Conservation (phyloP, 1,284 basidiomycete species). For the Cutaneotrichosporon sp. region DNA sequence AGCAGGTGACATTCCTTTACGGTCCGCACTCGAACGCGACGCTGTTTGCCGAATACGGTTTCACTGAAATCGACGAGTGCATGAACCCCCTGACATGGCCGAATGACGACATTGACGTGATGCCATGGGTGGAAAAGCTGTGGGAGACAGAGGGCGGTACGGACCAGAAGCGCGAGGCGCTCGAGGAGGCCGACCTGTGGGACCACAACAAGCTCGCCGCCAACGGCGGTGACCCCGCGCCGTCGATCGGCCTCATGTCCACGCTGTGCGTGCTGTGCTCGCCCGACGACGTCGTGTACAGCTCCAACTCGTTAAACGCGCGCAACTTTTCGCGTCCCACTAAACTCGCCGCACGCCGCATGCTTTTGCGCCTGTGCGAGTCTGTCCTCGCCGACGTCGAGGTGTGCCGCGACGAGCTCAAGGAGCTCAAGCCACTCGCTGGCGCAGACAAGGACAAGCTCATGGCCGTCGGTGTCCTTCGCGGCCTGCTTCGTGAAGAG, state of each 20-base stretch:
- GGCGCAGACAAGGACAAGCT: slow-evolving; percentile 5
- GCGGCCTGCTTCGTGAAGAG: slow-evolving; percentile 17
- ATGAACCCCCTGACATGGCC: slow-evolving; percentile 8
- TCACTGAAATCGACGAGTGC: slow-evolving; percentile 53
- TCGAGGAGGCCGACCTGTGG: slow-evolving; percentile 16
- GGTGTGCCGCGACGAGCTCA: slow-evolving; percentile 10
- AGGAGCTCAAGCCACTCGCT: neutral
- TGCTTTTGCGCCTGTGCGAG: slow-evolving; percentile 13
- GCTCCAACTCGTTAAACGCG: slow-evolving; percentile 4
- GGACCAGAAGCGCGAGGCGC: slow-evolving; percentile 12
- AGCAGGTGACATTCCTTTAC: slow-evolving; percentile 69
- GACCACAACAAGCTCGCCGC: slow-evolving; percentile 15
- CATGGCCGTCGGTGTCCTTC: slow-evolving; percentile 4
- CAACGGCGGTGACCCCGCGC: slow-evolving; percentile 18
- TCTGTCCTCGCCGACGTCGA: slow-evolving; percentile 9
- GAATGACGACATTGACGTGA: slow-evolving; percentile 58
- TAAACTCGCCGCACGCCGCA: slow-evolving; percentile 8
- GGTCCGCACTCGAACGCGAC: slow-evolving; percentile 66
- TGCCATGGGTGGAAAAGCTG: slow-evolving; percentile 55
- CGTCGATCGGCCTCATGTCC: slow-evolving; percentile 13
- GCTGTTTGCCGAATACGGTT: slow-evolving; percentile 79
- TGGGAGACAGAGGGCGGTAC: slow-evolving; percentile 22
- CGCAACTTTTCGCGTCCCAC: slow-evolving; percentile 10
- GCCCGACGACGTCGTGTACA: slow-evolving; percentile 7
- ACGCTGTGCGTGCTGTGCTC: slow-evolving; percentile 13